These are phyloP conservation scores for Cryomyces minteri DNA, from an alignment of 495 filamentous ascomycete species.

Conservation along the genomic window DNA sequence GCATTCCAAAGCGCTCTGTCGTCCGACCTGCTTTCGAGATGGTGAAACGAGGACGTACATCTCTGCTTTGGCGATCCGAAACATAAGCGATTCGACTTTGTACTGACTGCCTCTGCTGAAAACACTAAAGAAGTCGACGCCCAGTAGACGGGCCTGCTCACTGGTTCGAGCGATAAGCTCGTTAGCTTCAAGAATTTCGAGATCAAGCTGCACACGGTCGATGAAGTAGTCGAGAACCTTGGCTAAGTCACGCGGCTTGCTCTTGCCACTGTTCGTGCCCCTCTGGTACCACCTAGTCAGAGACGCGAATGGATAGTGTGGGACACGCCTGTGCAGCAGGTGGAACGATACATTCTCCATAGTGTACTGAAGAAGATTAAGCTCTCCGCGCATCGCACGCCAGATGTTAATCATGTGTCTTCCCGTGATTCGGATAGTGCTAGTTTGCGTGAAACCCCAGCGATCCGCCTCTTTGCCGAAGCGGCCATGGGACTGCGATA, in stretches of 20 bases:
- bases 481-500: slow-evolving; percentile 56
- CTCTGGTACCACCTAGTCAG: slow-evolving; percentile 69
- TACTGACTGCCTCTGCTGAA: slow-evolving; percentile 90
- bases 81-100: slow-evolving; percentile 98
- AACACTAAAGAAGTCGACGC: slow-evolving; percentile 91
- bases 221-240: slow-evolving; percentile 68
- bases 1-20: slow-evolving; percentile 89
- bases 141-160: slow-evolving; percentile 83
- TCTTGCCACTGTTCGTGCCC: slow-evolving; percentile 1
- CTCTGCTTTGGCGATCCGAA: slow-evolving; percentile 92
- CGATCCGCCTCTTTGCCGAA: slow-evolving; percentile 72
- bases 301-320: slow-evolving; percentile 62
- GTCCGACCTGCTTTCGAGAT: slow-evolving; percentile 75
- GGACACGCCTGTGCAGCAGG: slow-evolving; percentile 74
- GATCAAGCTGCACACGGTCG: slow-evolving; percentile 57
- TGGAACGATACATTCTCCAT: slow-evolving; percentile 97
- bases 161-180: slow-evolving; percentile 79
- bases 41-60: slow-evolving; percentile 84
- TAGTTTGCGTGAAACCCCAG: slow-evolving; percentile 88
- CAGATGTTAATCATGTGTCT: slow-evolving; percentile 95
- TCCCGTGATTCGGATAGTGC: slow-evolving; percentile 71
- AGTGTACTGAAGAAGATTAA: slow-evolving; percentile 81
- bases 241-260: slow-evolving; percentile 43
- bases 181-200: slow-evolving; percentile 83
- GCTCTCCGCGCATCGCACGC: slow-evolving; percentile 83